These are phyloP conservation scores for Solanum piurae DNA, from an alignment of 257 asterid species.

Conservation along the genomic window DNA sequence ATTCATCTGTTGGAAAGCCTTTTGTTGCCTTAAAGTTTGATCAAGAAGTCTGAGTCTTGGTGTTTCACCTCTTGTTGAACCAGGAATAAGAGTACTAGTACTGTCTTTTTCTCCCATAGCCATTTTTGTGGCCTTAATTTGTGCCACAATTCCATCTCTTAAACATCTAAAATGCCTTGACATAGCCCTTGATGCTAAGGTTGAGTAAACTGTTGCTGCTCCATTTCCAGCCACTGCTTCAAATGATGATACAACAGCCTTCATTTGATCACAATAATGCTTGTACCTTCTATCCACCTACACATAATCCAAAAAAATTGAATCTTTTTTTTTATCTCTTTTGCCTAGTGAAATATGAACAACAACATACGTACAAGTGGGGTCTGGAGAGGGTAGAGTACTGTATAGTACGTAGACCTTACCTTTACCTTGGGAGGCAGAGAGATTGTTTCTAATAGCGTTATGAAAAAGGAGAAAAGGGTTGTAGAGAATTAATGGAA, in stretches of 20 bases:
- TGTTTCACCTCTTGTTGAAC: conserved; percentile 63
- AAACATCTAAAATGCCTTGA: conserved; percentile 75
- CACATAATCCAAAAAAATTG: neutral
- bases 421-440: neutral
- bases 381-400: neutral
- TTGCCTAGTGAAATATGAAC: neutral
- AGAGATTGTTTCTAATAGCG: neutral
- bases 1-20: conserved; percentile 63
- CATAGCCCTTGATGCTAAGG: conserved; percentile 73
- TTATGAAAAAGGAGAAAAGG: conserved; percentile 3
- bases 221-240: conserved; percentile 75
- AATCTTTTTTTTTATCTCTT: neutral
- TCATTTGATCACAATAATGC: conserved; percentile 87
- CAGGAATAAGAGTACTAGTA: conserved; percentile 13
- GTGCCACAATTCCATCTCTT: conserved; percentile 51
- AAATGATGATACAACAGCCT: conserved; percentile 48
- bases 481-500: conserved; percentile 20
- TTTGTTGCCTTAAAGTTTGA: conserved; percentile 73
- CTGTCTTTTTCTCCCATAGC: conserved; percentile 66
- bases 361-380: neutral
- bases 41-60: conserved; percentile 65
- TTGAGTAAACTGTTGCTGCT: conserved; percentile 55
- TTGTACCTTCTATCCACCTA: conserved; percentile 90
- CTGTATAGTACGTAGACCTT: neutral
- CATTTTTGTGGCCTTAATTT: conserved; percentile 50